Conservation (phyloP, 345 rosid species). For the Trapa incisa region DNA sequence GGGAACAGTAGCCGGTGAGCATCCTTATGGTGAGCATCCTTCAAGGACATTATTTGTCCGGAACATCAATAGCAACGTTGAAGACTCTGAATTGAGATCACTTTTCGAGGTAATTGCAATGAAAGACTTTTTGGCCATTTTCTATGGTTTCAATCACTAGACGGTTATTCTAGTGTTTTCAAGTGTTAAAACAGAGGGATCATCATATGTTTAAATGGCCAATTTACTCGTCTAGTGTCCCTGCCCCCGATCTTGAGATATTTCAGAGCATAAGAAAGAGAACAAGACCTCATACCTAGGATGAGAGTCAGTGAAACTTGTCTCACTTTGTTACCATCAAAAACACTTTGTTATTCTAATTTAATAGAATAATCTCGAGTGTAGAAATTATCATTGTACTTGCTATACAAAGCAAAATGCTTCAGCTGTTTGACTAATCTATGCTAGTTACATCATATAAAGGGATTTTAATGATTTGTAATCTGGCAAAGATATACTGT, state of each 20-base stretch:
- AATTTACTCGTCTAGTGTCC: not conserved
- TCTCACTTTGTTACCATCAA: not conserved
- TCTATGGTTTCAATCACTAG: not conserved
- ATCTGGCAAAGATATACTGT: not conserved
- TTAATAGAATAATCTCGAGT: not conserved
- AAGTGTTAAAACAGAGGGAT: no score
- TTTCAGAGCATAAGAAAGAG: not conserved
- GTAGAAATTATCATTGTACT: not conserved
- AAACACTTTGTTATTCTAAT: not conserved
- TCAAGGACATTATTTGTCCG: slow-evolving; percentile 89
- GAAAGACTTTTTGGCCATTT: not conserved
- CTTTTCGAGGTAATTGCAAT: slow-evolving; percentile 63
- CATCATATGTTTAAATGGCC: not conserved
- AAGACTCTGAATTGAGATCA: slow-evolving; percentile 70
- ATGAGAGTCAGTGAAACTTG: not conserved
- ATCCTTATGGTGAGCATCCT: slow-evolving; percentile 94
- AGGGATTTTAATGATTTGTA: not conserved
- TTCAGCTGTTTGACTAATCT: not conserved
- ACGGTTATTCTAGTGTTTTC: no score
- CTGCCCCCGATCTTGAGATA: not conserved
- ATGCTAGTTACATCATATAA: not conserved
- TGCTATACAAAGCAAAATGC: not conserved
- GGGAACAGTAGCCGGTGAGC: slow-evolving; percentile 77
- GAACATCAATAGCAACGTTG: slow-evolving; percentile 88
- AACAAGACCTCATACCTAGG: not conserved